Evolutionary conservation across 129 eudicot species (phyloP).

Genomic region (Mikania micrantha): DNA sequence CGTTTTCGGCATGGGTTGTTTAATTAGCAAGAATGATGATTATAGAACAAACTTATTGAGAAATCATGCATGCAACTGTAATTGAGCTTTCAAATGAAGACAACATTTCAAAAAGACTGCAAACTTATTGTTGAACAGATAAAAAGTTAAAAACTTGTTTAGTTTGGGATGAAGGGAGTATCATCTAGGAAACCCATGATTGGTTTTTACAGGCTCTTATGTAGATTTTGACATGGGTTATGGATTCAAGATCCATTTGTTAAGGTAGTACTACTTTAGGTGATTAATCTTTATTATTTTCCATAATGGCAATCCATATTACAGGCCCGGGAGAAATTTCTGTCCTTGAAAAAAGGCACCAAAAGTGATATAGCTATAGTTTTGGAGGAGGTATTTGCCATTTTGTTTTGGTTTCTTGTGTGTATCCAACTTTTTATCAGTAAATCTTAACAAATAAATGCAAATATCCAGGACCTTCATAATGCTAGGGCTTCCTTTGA

Average conservation of each 20-base stretch:
- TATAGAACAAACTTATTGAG: background rate
- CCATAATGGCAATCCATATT: conserved; percentile 7
- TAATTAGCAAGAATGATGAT: background rate
- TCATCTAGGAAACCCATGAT: background rate
- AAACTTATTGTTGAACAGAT: background rate
- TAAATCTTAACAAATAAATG: conserved; percentile 12
- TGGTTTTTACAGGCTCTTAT: background rate
- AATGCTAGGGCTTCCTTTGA: conserved; percentile 89
- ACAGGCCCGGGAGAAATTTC: conserved; percentile 93
- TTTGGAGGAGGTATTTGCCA: conserved; percentile 85
- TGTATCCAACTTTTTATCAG: background rate
- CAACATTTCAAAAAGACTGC: background rate
- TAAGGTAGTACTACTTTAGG: background rate
- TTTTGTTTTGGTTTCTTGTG: background rate
- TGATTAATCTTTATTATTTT: background rate
- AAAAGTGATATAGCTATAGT: conserved; percentile 69
- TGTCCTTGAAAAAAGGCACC: conserved; percentile 88
- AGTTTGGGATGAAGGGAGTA: background rate
- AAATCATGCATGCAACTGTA: background rate
- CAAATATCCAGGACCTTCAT: conserved; percentile 74
- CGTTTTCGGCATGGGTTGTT: background rate
- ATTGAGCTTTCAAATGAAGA: background rate
- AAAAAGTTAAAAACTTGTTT: background rate
- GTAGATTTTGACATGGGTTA: background rate
- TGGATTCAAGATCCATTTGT: background rate